A percentile compares a stretch with the other conserved stretches of the same genome.
These are phyloP conservation scores for Spergularia bocconei DNA, from an alignment of 148 eudicot species.

Conservation along the genomic window DNA sequence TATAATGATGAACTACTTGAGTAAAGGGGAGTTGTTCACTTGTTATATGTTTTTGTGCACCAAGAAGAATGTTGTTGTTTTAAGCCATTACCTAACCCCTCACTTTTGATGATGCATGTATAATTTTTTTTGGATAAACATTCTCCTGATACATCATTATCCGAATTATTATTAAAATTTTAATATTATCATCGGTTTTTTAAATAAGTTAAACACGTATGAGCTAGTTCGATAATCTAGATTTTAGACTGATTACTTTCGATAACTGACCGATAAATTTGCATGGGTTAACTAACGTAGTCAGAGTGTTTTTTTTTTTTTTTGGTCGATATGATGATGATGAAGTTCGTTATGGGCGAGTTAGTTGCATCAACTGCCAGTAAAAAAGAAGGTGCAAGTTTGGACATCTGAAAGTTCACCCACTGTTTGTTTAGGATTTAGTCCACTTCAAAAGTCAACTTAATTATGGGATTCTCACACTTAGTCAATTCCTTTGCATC, in stretches of 20 bases:
- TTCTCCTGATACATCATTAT: no score
- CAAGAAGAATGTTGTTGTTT: slow-evolving; percentile 28
- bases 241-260: no score
- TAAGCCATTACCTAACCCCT: slow-evolving; percentile 29
- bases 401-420: slow-evolving; percentile 30
- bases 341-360: slow-evolving; percentile 21
- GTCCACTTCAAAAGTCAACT: slow-evolving; percentile 2
- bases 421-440: slow-evolving; percentile 10
- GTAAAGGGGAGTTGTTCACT: slow-evolving; percentile 3
- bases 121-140: no score
- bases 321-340: slow-evolving; percentile 4
- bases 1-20: slow-evolving; percentile 16
- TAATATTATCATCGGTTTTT: no score
- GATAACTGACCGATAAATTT: no score
- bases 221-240: no score
- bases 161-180: no score
- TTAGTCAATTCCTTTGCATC: not conserved
- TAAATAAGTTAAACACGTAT: no score
- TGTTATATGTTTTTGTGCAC: not conserved
- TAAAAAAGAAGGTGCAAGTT: slow-evolving; percentile 23
- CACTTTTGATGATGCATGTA: not conserved
- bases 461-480: no score
- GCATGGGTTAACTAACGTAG: no score
- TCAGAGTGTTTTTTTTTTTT: not conserved
- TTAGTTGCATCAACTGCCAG: slow-evolving; percentile 35